These are phyloP conservation scores for Hsuehochloa calcarea DNA, from an alignment of 176 grass and related monocot genomes.

Conservation along the genomic window DNA sequence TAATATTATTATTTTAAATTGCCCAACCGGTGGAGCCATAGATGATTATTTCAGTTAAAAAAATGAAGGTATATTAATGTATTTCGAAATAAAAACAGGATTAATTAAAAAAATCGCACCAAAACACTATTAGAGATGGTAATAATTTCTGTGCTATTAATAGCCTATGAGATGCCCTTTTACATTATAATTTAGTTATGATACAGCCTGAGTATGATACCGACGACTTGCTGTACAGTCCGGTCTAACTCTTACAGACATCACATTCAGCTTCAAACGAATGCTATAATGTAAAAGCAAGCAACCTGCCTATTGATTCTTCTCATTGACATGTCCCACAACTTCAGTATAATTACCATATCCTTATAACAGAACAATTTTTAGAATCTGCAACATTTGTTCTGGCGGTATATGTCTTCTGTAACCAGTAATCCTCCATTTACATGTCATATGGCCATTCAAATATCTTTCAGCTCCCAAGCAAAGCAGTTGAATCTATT, in stretches of 20 bases:
- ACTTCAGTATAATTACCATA: background rate
- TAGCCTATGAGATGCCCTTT: too few species aligned
- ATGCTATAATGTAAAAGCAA: background rate
- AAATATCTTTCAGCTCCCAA: background rate
- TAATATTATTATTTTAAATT: too few species aligned
- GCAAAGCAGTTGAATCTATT: background rate
- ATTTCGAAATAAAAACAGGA: too few species aligned
- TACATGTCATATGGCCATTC: background rate
- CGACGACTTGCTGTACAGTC: too few species aligned
- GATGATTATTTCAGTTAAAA: too few species aligned
- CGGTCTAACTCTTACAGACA: background rate
- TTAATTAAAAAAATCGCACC: too few species aligned
- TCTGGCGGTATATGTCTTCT: background rate
- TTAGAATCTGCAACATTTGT: background rate
- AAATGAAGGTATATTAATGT: too few species aligned
- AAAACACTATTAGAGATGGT: too few species aligned
- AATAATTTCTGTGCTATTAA: too few species aligned
- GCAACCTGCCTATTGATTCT: background rate
- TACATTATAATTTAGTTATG: too few species aligned
- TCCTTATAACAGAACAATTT: background rate
- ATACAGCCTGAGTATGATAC: too few species aligned
- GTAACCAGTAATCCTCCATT: background rate
- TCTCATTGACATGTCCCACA: background rate
- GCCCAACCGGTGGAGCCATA: too few species aligned
- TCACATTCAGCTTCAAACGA: background rate